Evolutionary conservation across 441 rosid species (phyloP), one percentile per base, ranked within the genome.

Genomic region (Mallotus japonicus): DNA sequence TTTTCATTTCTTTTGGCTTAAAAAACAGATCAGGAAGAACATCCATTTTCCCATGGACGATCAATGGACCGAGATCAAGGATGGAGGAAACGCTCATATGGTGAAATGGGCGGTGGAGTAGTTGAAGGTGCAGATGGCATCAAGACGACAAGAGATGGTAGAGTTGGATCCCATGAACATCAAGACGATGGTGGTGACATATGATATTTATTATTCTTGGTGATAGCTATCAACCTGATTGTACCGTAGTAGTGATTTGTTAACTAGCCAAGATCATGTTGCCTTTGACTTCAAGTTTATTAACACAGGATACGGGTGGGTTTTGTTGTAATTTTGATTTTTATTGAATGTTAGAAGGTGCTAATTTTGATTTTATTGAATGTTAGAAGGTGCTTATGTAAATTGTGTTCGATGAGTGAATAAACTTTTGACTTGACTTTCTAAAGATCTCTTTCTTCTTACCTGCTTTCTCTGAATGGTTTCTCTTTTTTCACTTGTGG

Each of bases 11-110:
- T 65, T 77, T 69, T 81, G 83, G 65, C 54, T 79, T 72, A 28
- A 63, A 76, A 70, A 84, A 70, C 91, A 87, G 92, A 87, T 78
- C 85, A 62, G 42, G 83, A 83, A 66, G 85, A 78, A 20, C 85
- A 71, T 55, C 85, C 53, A 24, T 74, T 66, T 70, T 74, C 85
- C 28, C 85, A 70, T 19, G 85, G 76, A 46, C 80, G 72, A 66
- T 53, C 85, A 34, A 62, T 49, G 76, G 84, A 72, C 73, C 78
- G 74, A 72, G 85, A 81, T 47, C 72, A 1, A 28, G 84, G 78
- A 24, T 80, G 86, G 88, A 76, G 79, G 66, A 83, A 81, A 75
- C 64, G 75, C 57, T 76, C 55, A 58, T 73, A 57, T 46, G 81
- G 77, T 67, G 84, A 82, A 24, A 28, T 28, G 32, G 32, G 32